Base-by-base conservation (phyloP, 2,329 filamentous ascomycete genomes). In the Fusarium buharicum region DNA sequence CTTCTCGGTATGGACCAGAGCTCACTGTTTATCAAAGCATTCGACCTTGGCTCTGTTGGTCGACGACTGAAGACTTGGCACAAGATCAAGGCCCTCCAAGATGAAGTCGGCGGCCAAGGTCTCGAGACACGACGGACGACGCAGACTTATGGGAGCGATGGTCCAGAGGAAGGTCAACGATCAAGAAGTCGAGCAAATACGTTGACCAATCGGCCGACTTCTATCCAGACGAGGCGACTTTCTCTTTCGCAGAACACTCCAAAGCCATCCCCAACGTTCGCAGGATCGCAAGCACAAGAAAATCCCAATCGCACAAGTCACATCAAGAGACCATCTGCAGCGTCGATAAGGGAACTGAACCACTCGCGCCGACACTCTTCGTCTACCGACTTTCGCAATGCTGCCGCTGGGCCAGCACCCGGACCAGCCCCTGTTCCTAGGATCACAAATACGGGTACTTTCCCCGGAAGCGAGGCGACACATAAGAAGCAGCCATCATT, bases 1-100 rank as follows among this genome's bases (percentile, higher is more conserved):
- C 79, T 99, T 34, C 79, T 99, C 48, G 92, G 91, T 49, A 96
- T 98, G 92, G 93, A 97, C 70, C 94, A 97, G 78, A 91, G 92
- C 54, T 96, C 95, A 34, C 83, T 98, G 14, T 96, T 97, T 74
- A 89, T 98, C 80, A 97, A 97, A 73, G 93, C 95, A 41, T 96
- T 97, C 69, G 92, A 97, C 67, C 83, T 98, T 66, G 94, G 94
- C 16, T 92, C 93, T 4, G 93, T 98, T 67, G 94, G 94, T 9
- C 86, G 92, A 54, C 86, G 94, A 59, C 78, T 98, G 60, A 96
- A 96, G 75, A 97, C 93, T 3, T 98, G 94, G 94, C 92, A 97
- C 76, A 97, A 95, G 77, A 93, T 98, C 75, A 96, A 96, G 76
- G 82, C 87, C 4, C 83, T 98, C 62, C 94, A 98, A 73, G 91